phyloP scores from a whole-genome alignment of 352 stramenopile species.

The Vaucheria bursata region DNA sequence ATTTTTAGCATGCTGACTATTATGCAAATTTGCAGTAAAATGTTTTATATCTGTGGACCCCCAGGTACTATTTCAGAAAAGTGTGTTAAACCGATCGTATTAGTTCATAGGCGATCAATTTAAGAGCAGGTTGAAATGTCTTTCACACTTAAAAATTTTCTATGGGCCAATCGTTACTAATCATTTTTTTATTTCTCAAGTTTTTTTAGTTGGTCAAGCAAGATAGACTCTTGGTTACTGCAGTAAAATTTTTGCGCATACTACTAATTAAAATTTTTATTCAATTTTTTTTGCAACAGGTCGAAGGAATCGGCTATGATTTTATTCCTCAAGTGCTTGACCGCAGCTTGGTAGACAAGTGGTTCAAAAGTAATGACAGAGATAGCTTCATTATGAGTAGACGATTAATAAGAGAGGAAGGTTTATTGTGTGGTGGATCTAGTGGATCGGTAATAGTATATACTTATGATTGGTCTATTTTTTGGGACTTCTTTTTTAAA shows the following conservation, averaged over 20 bases:
- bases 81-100: no score
- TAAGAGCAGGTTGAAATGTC: no score
- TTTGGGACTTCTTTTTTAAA: no score
- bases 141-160: not conserved
- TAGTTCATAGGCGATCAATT: no score
- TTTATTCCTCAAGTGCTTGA: slow-evolving; percentile 91
- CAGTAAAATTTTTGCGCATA: no score
- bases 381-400: slow-evolving; percentile 84
- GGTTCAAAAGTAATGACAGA: slow-evolving; percentile 68
- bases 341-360: slow-evolving; percentile 78
- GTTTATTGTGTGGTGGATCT: slow-evolving; percentile 83
- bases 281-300: no score
- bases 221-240: no score
- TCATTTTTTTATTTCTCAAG: not conserved
- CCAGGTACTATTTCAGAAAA: no score
- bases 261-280: no score
- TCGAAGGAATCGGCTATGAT: slow-evolving; percentile 93
- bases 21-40: no score
- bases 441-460: slow-evolving; percentile 62
- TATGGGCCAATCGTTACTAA: not conserved
- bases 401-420: slow-evolving; percentile 85
- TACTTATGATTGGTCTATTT: not conserved
- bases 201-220: not conserved
- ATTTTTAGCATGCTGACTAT: no score
- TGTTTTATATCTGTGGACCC: no score